Conservation (phyloP, 176 grass and related monocot genomes). For the Carex cristatella region DNA sequence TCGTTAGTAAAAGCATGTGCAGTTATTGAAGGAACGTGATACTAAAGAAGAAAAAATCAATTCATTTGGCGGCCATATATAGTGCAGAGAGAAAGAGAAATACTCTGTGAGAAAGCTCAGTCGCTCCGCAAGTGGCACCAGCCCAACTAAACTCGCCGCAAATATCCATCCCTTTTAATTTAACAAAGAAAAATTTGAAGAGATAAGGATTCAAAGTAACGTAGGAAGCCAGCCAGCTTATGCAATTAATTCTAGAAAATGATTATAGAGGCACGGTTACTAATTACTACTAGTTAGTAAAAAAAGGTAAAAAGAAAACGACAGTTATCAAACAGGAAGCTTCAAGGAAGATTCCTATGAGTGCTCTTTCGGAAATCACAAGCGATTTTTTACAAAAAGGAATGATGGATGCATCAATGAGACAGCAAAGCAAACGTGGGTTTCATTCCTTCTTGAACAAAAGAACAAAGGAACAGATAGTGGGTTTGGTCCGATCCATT, state of each 20-base stretch:
- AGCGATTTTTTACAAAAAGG: neutral
- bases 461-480: neutral
- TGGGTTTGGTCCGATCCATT: neutral
- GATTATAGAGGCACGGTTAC: neutral
- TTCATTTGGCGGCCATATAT: neutral
- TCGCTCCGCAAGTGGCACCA: constrained; percentile 80
- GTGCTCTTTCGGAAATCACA: neutral
- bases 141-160: constrained; percentile 54
- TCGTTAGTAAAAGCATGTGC: neutral
- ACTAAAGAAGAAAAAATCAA: neutral
- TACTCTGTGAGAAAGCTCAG: constrained; percentile 99
- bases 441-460: neutral
- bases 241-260: neutral
- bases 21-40: neutral
- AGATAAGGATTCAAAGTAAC: neutral
- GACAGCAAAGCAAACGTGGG: neutral
- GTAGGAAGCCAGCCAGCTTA: neutral
- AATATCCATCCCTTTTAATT: constrained; percentile 75
- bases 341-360: constrained; percentile 1
- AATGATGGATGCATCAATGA: neutral
- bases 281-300: neutral
- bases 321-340: neutral
- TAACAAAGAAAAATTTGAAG: constrained; percentile 2
- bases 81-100: neutral
- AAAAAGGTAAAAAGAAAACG: neutral